phyloP scores from a whole-genome alignment of 495 filamentous ascomycete species.

The Neurospora terricola region DNA sequence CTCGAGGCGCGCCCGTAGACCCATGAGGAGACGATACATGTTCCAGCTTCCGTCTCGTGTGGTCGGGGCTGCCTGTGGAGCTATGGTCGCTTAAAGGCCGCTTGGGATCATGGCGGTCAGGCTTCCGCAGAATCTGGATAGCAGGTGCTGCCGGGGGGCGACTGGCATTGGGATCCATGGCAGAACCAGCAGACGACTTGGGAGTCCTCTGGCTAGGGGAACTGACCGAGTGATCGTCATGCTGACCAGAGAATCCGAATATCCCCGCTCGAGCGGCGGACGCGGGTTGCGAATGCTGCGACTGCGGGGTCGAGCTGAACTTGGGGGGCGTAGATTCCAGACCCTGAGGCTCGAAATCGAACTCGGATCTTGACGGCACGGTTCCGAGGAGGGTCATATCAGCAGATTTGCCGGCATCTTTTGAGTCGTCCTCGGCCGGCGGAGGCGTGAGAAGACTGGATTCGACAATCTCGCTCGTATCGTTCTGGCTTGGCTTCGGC shows the following conservation, averaged over 20 bases:
- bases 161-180: conserved; percentile 3
- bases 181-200: conserved; percentile 23
- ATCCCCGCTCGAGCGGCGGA: conserved; percentile 15
- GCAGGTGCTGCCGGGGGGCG: conserved; percentile 16
- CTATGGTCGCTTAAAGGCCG: conserved; percentile 29
- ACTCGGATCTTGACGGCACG: conserved; percentile 23
- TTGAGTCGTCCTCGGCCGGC: conserved; percentile 20
- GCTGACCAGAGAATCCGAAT: conserved; percentile 6
- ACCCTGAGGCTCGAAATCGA: conserved; percentile 25
- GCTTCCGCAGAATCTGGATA: conserved; percentile 32
- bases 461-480: conserved; percentile 31
- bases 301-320: conserved; percentile 29
- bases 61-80: conserved; percentile 31
- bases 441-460: conserved; percentile 31
- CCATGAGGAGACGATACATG: conserved; percentile 26
- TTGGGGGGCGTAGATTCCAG: conserved; percentile 25
- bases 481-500: conserved; percentile 43
- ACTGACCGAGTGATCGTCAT: conserved; percentile 20
- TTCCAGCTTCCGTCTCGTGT: conserved; percentile 33
- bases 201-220: conserved; percentile 30
- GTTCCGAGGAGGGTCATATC: conserved; percentile 19
- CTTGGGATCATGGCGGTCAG: conserved; percentile 26
- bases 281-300: conserved; percentile 28
- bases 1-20: conserved; percentile 5
- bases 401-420: conserved; percentile 11